Evolutionary conservation across 2,329 filamentous ascomycete genomes (phyloP).

Genomic region (Fusarium goolgardi): DNA sequence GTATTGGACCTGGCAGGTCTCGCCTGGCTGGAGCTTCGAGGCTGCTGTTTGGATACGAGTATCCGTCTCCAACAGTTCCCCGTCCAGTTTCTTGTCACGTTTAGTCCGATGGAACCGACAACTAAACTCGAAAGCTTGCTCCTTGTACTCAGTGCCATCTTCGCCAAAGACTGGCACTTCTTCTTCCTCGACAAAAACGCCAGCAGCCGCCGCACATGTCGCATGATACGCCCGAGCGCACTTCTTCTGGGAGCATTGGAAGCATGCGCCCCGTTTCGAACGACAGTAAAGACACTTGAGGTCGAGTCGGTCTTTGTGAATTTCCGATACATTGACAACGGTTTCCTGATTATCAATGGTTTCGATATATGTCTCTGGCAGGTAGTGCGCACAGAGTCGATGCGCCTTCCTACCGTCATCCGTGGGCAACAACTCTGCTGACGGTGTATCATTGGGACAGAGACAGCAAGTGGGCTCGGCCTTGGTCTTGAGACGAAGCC

Average conservation of each 20-base stretch:
- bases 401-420: slow-evolving; percentile 90
- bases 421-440: slow-evolving; percentile 84
- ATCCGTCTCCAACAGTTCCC: slow-evolving; percentile 76
- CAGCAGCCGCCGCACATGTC: slow-evolving; percentile 91
- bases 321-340: slow-evolving; percentile 81
- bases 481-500: slow-evolving; percentile 77
- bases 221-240: slow-evolving; percentile 94
- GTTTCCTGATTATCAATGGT: slow-evolving; percentile 76
- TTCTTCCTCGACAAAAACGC: slow-evolving; percentile 89
- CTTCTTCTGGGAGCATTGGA: slow-evolving; percentile 96
- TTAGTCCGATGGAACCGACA: slow-evolving; percentile 95
- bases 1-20: slow-evolving; percentile 89
- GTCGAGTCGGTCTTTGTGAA: slow-evolving; percentile 87
- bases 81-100: slow-evolving; percentile 79
- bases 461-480: slow-evolving; percentile 86
- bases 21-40: slow-evolving; percentile 73
- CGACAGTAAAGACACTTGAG: slow-evolving; percentile 96
- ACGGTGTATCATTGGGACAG: slow-evolving; percentile 89
- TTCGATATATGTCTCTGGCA: slow-evolving; percentile 90
- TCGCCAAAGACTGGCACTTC: slow-evolving; percentile 88
- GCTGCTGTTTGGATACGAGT: slow-evolving; percentile 76
- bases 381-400: slow-evolving; percentile 87
- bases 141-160: slow-evolving; percentile 91
- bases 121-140: slow-evolving; percentile 91
- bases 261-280: slow-evolving; percentile 93